Conservation (phyloP, 495 filamentous ascomycete species). For the Penicillium herquei region DNA sequence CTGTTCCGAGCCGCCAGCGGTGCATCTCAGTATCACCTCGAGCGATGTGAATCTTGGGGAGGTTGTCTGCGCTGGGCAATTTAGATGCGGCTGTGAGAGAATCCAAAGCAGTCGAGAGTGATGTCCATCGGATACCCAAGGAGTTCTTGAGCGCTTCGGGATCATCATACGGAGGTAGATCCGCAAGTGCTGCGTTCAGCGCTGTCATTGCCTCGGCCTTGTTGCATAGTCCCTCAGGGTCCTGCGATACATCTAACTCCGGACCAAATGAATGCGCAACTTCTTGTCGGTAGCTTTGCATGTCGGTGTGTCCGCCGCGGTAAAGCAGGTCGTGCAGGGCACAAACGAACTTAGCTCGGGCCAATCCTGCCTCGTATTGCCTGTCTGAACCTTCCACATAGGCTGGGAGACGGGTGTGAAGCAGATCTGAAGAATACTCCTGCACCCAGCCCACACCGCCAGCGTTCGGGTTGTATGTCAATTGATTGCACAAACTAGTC, state of each 20-base stretch:
- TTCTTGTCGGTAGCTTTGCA: slow-evolving; percentile 50
- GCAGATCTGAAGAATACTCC: slow-evolving; percentile 46
- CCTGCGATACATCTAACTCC: slow-evolving; percentile 37
- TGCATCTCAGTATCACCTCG: slow-evolving; percentile 63
- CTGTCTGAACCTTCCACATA: slow-evolving; percentile 46
- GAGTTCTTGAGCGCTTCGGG: slow-evolving; percentile 26
- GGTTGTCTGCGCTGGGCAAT: slow-evolving; percentile 48
- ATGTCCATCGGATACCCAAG: slow-evolving; percentile 45
- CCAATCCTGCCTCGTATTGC: slow-evolving; percentile 51
- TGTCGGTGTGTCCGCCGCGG: slow-evolving; percentile 43
- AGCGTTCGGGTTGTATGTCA: slow-evolving; percentile 35
- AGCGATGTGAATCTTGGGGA: slow-evolving; percentile 58
- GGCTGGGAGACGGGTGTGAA: slow-evolving; percentile 45
- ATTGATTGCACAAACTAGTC: slow-evolving; percentile 54
- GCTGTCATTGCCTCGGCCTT: slow-evolving; percentile 59
- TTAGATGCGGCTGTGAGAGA: slow-evolving; percentile 54
- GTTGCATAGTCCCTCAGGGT: slow-evolving; percentile 52
- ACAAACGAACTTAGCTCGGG: slow-evolving; percentile 51
- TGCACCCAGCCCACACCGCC: slow-evolving; percentile 54
- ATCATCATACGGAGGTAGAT: slow-evolving; percentile 31
- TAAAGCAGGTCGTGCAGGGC: slow-evolving; percentile 57
- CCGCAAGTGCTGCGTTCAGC: slow-evolving; percentile 46
- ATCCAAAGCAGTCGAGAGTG: slow-evolving; percentile 46
- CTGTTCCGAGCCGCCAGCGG: slow-evolving; percentile 52
- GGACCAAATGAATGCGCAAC: slow-evolving; percentile 43